Conservation (phyloP, 805 yeast species). For the Saturnispora serradocipensis region DNA sequence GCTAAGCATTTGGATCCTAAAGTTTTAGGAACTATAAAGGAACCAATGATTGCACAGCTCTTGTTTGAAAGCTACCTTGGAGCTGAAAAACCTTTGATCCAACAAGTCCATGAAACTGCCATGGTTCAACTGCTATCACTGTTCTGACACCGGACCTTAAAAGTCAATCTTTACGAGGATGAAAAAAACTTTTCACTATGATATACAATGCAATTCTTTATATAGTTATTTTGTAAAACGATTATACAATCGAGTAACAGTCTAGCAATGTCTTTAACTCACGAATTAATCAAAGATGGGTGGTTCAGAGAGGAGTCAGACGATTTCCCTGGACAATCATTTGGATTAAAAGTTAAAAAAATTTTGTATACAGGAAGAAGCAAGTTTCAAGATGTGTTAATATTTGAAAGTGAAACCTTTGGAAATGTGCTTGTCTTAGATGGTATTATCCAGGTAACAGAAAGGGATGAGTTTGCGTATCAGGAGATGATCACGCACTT, state of each 20-base stretch:
- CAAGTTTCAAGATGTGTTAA: constrained; percentile 71
- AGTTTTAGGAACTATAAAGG: constrained; percentile 49
- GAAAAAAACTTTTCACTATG: not conserved
- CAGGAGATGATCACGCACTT: constrained; percentile 87
- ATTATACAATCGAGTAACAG: not conserved
- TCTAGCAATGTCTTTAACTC: not conserved
- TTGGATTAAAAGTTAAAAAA: constrained; percentile 52
- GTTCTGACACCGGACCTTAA: not conserved
- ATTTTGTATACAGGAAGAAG: constrained; percentile 62
- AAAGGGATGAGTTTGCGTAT: constrained; percentile 87
- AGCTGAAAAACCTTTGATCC: constrained; percentile 58
- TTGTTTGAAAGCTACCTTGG: constrained; percentile 69
- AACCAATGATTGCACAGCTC: constrained; percentile 56
- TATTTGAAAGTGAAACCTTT: constrained; percentile 64
- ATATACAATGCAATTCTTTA: not conserved
- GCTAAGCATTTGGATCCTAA: constrained; percentile 8
- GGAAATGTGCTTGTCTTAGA: constrained; percentile 87
- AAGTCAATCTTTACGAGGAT: not conserved
- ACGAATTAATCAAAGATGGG: constrained; percentile 39
- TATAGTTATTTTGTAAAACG: not conserved
- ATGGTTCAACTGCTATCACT: constrained; percentile 4
- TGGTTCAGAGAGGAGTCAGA: constrained; percentile 80
- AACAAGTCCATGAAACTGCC: constrained; percentile 18
- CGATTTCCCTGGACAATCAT: constrained; percentile 84
- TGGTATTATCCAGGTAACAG: constrained; percentile 87